Conservation (phyloP, 1,139 yeast genomes). For the Kodamaea arcana region DNA sequence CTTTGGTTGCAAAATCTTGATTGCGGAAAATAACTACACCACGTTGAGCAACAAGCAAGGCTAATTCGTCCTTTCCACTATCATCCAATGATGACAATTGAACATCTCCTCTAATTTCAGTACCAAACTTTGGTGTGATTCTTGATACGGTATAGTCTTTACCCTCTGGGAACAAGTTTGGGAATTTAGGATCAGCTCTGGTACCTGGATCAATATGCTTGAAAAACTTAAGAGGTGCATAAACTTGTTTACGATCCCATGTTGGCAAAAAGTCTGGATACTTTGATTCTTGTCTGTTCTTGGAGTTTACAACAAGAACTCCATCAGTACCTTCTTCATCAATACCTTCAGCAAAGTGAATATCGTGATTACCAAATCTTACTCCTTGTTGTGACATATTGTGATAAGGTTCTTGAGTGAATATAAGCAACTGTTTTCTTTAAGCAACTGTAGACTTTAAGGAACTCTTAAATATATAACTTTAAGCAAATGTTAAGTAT, state of each 20-base stretch:
- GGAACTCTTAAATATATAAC: no score
- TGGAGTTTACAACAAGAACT: conserved; percentile 29
- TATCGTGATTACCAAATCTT: conserved; percentile 37
- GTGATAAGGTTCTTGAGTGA: no score
- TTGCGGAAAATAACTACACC: conserved; percentile 39
- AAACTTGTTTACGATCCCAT: conserved; percentile 42
- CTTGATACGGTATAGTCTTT: conserved; percentile 18
- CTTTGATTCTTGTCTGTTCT: conserved; percentile 12
- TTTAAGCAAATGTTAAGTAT: no score
- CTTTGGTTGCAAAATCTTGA: conserved; percentile 32
- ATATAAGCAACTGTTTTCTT: no score
- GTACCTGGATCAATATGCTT: conserved; percentile 50
- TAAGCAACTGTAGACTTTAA: no score
- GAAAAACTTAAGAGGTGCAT: conserved; percentile 32
- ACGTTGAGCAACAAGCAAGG: conserved; percentile 35
- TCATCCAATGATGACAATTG: conserved; percentile 26
- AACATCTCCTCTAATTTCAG: conserved; percentile 36
- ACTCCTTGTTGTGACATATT: conserved; percentile 8
- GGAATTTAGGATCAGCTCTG: conserved; percentile 52
- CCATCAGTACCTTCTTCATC: conserved; percentile 39
- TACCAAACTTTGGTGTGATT: conserved; percentile 26
- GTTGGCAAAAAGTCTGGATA: conserved; percentile 44
- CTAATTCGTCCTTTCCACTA: conserved; percentile 34
- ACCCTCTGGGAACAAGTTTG: conserved; percentile 41
- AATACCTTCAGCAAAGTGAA: conserved; percentile 36